phyloP scores from a whole-genome alignment of 768 basidiomycete genomes.

The Trametes meyenii region DNA sequence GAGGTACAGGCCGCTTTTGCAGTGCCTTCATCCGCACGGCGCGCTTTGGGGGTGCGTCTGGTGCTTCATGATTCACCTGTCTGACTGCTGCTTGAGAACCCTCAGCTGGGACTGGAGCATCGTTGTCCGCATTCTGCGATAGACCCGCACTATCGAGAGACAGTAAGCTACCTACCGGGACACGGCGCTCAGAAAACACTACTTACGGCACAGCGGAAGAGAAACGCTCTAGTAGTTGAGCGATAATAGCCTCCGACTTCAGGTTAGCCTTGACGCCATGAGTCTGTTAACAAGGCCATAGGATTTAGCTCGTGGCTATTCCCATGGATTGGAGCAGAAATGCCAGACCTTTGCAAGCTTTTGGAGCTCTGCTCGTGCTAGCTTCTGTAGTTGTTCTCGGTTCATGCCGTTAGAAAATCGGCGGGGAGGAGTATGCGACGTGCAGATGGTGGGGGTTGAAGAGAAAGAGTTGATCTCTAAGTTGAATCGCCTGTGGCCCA shows the following conservation, averaged over 20 bases:
- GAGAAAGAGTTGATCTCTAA: too few species aligned
- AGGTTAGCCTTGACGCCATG: slow-evolving; percentile 11
- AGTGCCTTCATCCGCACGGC: too few species aligned
- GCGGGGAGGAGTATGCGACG: not conserved
- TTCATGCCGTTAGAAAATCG: not conserved
- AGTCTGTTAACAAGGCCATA: not conserved
- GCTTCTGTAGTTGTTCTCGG: not conserved
- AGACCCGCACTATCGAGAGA: not conserved
- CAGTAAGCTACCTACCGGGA: not conserved
- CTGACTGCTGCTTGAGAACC: too few species aligned
- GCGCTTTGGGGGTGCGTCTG: too few species aligned
- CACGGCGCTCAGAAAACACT: not conserved
- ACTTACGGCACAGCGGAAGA: not conserved
- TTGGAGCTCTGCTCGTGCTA: slow-evolving; percentile 6
- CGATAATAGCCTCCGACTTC: slow-evolving; percentile 5
- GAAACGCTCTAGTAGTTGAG: not conserved
- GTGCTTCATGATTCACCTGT: too few species aligned
- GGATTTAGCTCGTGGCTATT: not conserved
- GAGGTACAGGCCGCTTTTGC: too few species aligned
- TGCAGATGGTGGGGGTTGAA: not conserved
- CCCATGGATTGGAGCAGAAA: too few species aligned
- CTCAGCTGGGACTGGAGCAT: too few species aligned
- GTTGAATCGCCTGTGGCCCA: too few species aligned
- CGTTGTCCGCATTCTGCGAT: too few species aligned
- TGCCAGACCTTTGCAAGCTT: slow-evolving; percentile 17